Percentiles rank a stretch among this genome's conserved stretches.
phyloP scores from a whole-genome alignment of 208 protist species.

The Trypanosoma caninum region DNA sequence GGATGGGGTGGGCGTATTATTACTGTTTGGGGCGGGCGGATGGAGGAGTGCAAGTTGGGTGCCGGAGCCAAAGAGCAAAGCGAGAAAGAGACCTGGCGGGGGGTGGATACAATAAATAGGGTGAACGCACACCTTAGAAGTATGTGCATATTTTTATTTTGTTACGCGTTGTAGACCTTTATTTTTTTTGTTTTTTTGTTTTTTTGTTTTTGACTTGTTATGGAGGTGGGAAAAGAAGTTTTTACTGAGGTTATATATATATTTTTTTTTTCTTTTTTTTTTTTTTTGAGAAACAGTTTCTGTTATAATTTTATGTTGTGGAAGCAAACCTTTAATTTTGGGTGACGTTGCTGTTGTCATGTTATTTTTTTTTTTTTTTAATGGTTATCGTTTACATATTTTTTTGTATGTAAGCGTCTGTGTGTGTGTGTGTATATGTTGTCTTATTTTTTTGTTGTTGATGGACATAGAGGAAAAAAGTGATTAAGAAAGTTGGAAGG shows the following conservation, averaged over 20 bases:
- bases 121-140: too few species aligned
- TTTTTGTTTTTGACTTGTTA: slow-evolving; percentile 13
- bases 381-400: background rate
- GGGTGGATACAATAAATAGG: too few species aligned
- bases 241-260: slow-evolving; percentile 15
- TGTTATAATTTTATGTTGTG: background rate
- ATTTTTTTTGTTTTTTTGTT: background rate
- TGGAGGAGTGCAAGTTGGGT: too few species aligned
- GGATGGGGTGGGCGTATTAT: too few species aligned
- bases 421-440: background rate
- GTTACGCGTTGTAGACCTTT: slow-evolving; percentile 8
- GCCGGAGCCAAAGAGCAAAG: too few species aligned
- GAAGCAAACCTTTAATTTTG: background rate
- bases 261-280: slow-evolving; percentile 12
- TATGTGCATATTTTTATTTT: slow-evolving; percentile 17
- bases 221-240: too few species aligned
- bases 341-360: background rate
- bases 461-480: background rate
- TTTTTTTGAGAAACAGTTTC: background rate
- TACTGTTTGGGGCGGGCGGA: too few species aligned
- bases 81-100: too few species aligned
- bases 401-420: background rate
- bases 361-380: slow-evolving; percentile 1
- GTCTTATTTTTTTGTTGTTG: background rate
- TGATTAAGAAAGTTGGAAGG: background rate